phyloP scores from a whole-genome alignment of 192 early-diverging fungal species.

The Umbelopsis isabellina region DNA sequence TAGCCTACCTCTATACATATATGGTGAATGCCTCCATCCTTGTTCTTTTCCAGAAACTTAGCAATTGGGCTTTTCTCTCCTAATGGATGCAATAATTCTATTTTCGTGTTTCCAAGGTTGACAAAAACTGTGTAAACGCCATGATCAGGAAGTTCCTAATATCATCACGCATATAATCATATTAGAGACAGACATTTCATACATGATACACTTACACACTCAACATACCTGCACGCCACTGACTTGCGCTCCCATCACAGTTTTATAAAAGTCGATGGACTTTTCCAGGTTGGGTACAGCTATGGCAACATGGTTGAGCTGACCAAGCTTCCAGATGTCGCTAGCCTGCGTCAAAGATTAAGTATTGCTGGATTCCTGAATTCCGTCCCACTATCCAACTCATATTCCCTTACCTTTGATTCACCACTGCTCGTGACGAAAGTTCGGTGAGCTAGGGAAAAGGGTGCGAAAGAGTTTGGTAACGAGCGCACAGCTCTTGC shows the following conservation, averaged over 20 bases:
- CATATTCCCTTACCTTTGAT: background rate
- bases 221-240: slow-evolving; percentile 63
- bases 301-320: slow-evolving; percentile 83
- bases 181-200: too few relatives aligned
- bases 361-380: background rate
- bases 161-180: background rate
- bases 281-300: slow-evolving; percentile 78
- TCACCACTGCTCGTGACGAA: background rate
- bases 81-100: slow-evolving; percentile 76
- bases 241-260: slow-evolving; percentile 71
- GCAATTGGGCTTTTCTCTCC: slow-evolving; percentile 79
- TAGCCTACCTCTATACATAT: slow-evolving; percentile 69
- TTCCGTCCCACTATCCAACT: background rate
- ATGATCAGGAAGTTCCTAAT: slow-evolving; percentile 73
- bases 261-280: slow-evolving; percentile 68
- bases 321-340: slow-evolving; percentile 69
- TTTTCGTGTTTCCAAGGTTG: slow-evolving; percentile 84
- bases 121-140: slow-evolving; percentile 89
- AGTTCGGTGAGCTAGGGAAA: background rate
- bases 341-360: background rate
- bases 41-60: slow-evolving; percentile 80
- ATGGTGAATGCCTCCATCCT: slow-evolving; percentile 82
- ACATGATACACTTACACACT: too few relatives aligned
- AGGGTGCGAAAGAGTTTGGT: background rate
- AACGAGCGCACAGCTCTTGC: background rate